phyloP scores from a whole-genome alignment of 805 yeast genomes.

The Nakazawaea pomicola region DNA sequence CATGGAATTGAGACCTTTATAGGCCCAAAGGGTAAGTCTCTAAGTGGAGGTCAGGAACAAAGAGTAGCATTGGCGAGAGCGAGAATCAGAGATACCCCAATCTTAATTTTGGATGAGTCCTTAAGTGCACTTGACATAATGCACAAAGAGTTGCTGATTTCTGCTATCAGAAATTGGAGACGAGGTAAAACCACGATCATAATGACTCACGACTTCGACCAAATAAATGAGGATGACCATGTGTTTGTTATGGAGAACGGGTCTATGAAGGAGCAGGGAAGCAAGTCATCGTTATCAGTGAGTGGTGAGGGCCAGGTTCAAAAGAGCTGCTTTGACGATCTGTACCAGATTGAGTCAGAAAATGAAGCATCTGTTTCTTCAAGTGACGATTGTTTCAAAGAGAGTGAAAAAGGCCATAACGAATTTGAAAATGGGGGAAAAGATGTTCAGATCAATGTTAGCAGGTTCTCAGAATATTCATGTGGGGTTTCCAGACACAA shows the following conservation, averaged over 20 bases:
- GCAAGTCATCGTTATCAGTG: slow-evolving; percentile 29
- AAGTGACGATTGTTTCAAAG: too few relatives aligned
- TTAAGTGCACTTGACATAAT: slow-evolving; percentile 70
- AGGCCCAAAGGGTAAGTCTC: slow-evolving; percentile 35
- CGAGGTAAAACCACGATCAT: slow-evolving; percentile 68
- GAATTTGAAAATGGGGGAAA: neutral
- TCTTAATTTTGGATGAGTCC: slow-evolving; percentile 82
- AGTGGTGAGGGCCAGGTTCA: too few relatives aligned
- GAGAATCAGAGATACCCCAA: slow-evolving; percentile 60
- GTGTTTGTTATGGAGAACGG: slow-evolving; percentile 63
- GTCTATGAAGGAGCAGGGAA: slow-evolving; percentile 39
- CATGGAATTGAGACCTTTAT: slow-evolving; percentile 51
- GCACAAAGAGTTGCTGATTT: slow-evolving; percentile 40
- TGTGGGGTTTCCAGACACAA: too few relatives aligned
- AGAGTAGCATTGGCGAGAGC: slow-evolving; percentile 85
- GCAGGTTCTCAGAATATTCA: too few relatives aligned
- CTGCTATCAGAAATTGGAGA: slow-evolving; percentile 56
- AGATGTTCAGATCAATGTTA: neutral
- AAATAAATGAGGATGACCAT: slow-evolving; percentile 51
- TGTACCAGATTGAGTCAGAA: neutral
- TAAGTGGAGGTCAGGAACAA: slow-evolving; percentile 94
- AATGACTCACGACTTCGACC: slow-evolving; percentile 70
- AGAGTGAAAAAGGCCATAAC: too few relatives aligned
- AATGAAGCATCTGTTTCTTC: too few relatives aligned
- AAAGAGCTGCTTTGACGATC: neutral